Conservation (phyloP, 2,329 filamentous ascomycete species). For the Clarireedia paspali region DNA sequence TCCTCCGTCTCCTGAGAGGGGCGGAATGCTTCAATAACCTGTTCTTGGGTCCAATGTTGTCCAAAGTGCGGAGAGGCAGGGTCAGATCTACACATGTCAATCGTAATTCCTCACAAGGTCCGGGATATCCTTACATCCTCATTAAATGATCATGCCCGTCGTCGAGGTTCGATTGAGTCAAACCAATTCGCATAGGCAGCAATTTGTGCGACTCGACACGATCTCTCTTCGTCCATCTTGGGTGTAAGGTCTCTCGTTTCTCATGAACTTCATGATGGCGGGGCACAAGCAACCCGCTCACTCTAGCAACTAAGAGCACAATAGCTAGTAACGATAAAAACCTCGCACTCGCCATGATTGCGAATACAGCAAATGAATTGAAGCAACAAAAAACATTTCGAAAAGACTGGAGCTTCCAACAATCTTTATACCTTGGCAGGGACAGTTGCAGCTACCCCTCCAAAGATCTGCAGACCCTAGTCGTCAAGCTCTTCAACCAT, state of each 20-base stretch:
- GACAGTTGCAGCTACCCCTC: not conserved
- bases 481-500: not conserved
- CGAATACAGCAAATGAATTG: too few relatives aligned
- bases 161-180: constrained; percentile 20
- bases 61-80: constrained; percentile 28
- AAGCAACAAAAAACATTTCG: too few relatives aligned
- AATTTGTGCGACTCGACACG: constrained; percentile 17
- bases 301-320: too few relatives aligned
- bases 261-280: constrained; percentile 20
- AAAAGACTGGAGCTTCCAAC: not conserved
- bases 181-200: constrained; percentile 22
- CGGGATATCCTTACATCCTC: constrained; percentile 22
- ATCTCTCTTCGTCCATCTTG: constrained; percentile 21
- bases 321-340: too few relatives aligned
- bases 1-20: constrained; percentile 28
- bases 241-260: constrained; percentile 15
- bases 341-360: too few relatives aligned
- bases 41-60: constrained; percentile 29
- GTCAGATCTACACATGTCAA: constrained; percentile 16
- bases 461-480: constrained; percentile 6
- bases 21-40: constrained; percentile 29
- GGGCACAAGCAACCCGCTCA: constrained; percentile 14
- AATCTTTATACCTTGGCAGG: constrained; percentile 8
- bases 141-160: constrained; percentile 20
- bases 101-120: constrained; percentile 6